Base-by-base conservation (phyloP, 1,139 yeast genomes). In the Pneumocystis sp. region DNA sequence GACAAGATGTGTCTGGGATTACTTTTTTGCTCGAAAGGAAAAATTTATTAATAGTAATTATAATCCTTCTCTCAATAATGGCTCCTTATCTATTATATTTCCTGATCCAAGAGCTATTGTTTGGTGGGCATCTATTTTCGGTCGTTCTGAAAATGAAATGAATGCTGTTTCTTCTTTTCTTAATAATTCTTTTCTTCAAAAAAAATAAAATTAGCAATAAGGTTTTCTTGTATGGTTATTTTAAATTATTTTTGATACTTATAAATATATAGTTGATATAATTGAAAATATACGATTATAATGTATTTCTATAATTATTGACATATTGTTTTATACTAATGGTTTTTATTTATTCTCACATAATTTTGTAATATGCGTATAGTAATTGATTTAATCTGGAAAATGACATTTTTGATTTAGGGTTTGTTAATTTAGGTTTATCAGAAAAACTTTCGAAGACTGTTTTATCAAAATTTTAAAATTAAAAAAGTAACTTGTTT, bases 1-100 rank as follows among this genome's bases (percentile, higher is more conserved):
- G 19, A 88, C 97, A 0, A 79, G 88, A 29, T 85, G 95, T 15
- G 96, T 87, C 0, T 93, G 98, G 98, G 96, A 90, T 75, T 90
- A 93, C 73, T 93, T 93, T 77, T 79, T 84, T 66, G 87, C 96
- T 1, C 78, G 96, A 44, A 81, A 80, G 35, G 75, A 74, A n/a
- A 96, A 89, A 73, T 93, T 90, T 72, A 74, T 79, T 1, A 89
- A 87, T 72, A 76, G 75, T 12, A 70, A 70, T 1, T 89, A 82
- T 71, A 68, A 67, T 5, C 66, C 71, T 17, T 66, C 66, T 19
- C 60, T 69, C 5, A 70, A 69, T 63, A 68, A 63, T 1, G 77
- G 74, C 21, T 80, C 78, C 3, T 78, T 75, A 34, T 80, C 81
- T 35, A 84, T 88, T 69, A 74, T 88, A 1, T 82, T 83, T 63